These are phyloP conservation scores for Pythium dissotocum DNA, from an alignment of 352 stramenopile species.

Conservation along the genomic window DNA sequence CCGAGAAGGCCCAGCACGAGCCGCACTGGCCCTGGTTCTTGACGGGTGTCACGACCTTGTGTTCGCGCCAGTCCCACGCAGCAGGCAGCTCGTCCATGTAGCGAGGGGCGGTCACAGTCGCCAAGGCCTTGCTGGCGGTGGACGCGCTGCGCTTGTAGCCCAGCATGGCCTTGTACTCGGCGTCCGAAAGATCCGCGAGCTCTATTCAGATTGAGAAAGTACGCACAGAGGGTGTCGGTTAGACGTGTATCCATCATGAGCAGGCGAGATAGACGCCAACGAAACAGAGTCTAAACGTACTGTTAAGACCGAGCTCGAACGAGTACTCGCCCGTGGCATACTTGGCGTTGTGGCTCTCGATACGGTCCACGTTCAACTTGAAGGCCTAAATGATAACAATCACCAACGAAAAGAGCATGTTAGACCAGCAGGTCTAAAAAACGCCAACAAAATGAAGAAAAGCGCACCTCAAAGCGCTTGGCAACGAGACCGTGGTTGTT, in stretches of 20 bases:
- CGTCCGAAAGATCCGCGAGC: constrained; percentile 43
- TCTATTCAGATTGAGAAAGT: constrained; percentile 16
- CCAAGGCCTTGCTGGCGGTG: constrained; percentile 4
- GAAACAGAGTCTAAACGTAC: constrained; percentile 10
- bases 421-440: too few relatives aligned
- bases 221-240: too few relatives aligned
- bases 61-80: constrained; percentile 53
- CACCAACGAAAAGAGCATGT: too few relatives aligned
- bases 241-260: too few relatives aligned
- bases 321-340: constrained; percentile 45
- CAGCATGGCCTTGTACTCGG: constrained; percentile 42
- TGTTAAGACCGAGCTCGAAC: constrained; percentile 54
- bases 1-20: constrained; percentile 97
- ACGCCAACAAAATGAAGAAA: too few relatives aligned
- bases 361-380: constrained; percentile 49
- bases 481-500: constrained; percentile 46
- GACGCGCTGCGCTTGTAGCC: constrained; percentile 35
- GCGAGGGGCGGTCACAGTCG: constrained; percentile 22
- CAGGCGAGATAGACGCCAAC: too few relatives aligned
- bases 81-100: constrained; percentile 29
- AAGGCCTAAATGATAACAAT: too few relatives aligned
- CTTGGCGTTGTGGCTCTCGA: constrained; percentile 49
- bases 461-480: constrained; percentile 34
- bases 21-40: constrained; percentile 97
- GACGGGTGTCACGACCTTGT: constrained; percentile 81